Evolutionary conservation across 176 grass and related monocot genomes (phyloP), one percentile per base, ranked within the genome.

Genomic region (Aegilops tauschii): DNA sequence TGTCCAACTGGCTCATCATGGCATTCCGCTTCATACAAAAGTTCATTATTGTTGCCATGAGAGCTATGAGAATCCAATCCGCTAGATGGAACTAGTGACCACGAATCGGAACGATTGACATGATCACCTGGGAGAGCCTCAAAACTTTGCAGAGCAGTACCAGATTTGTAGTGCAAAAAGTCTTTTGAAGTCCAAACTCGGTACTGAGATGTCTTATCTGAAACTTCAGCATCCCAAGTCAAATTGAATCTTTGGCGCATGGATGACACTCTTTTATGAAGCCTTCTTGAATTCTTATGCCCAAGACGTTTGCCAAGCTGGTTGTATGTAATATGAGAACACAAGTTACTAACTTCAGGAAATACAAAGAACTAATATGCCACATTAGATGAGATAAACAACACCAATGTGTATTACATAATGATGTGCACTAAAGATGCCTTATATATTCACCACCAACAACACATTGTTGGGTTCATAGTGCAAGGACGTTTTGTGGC

Each of bases 141-240:
- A 45, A 88, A 35, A 72, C 82, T 89, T 89, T 88, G 86, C 56
- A 86, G 87, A 78, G 73, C 82, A 83, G 45, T 76, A 54, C 86
- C 86, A 84, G 91, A 61, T 88, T 90, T 88, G 76, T 89, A 90
- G 5, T 79, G 80, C 30, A 70, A 84, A 66, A 91, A 94, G 77
- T 93, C 94, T 90, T 89, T 83, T 65, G 63, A 87, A 80, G 96
- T 98, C 96, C 96, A 98, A 91, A 96, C 81, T 70, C 96, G 90
- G 82, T 94, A 94, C 56, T 89, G 86, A 65, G 91, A 84, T 80
- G 93, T 84, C 68, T 87, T 95, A 61, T 98, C 84, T 76, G 84
- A 65, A 87, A 93, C 90, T 84, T 98, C 96, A 81, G 90, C 84
- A 47, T 96, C 86, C 88, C 88, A 96, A 68, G 70, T 87, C 82